Evolutionary conservation across 2,329 filamentous ascomycete species (phyloP).

Genomic region (Tricladium varicosporioides): DNA sequence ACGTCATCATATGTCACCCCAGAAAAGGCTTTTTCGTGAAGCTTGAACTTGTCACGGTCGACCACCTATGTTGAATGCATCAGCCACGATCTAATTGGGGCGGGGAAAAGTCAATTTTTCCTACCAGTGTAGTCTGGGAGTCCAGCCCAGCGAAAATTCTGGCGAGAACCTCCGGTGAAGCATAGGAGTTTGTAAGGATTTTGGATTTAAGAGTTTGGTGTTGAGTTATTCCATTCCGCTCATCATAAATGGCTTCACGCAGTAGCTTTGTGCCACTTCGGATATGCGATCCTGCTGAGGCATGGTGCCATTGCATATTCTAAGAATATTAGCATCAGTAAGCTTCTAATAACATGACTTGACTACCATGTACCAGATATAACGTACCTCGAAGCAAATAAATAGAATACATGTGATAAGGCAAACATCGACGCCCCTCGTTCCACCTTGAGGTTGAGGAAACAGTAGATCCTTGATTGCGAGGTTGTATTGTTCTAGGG

Average conservation of each 20-base stretch:
- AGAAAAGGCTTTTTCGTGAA: neutral
- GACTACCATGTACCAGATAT: neutral
- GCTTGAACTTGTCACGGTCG: neutral
- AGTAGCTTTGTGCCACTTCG: conserved; percentile 18
- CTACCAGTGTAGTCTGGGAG: conserved; percentile 1
- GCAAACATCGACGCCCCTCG: conserved; percentile 16
- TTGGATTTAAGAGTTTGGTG: conserved; percentile 7
- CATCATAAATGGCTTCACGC: conserved; percentile 9
- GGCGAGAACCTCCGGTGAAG: conserved; percentile 5
- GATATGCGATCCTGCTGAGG: conserved; percentile 10
- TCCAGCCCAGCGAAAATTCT: conserved; percentile 7
- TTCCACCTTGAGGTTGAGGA: conserved; percentile 4
- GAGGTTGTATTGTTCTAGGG: conserved; percentile 19
- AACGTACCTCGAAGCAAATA: conserved; percentile 21
- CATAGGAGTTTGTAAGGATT: conserved; percentile 3
- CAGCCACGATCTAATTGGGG: neutral
- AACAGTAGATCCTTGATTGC: conserved; percentile 17
- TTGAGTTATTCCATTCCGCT: conserved; percentile 5
- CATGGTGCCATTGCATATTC: conserved; percentile 18
- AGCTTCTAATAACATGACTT: neutral
- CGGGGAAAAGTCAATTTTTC: neutral
- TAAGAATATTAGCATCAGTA: conserved; percentile 9
- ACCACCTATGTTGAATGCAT: conserved; percentile 5
- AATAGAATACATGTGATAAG: conserved; percentile 24
- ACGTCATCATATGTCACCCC: neutral